phyloP scores from a whole-genome alignment of 345 rosid genomes.

The Firmiana major region DNA sequence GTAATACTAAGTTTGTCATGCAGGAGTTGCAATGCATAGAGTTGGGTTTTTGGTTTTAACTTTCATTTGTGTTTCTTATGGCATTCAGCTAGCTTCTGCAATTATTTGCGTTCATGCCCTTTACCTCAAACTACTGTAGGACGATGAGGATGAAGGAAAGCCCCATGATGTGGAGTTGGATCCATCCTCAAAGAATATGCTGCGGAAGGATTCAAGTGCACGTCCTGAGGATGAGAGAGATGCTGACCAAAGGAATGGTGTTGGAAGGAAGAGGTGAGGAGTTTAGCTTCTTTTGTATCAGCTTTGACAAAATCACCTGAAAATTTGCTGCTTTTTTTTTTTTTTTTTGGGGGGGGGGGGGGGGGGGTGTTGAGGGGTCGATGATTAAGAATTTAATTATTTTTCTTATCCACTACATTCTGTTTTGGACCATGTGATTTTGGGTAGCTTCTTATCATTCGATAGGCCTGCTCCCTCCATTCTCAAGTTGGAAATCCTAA shows the following conservation, averaged over 20 bases:
- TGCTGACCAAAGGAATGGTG: constrained; percentile 48
- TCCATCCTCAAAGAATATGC: constrained; percentile 29
- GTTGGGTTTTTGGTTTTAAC: constrained; percentile 61
- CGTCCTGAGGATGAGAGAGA: constrained; percentile 44
- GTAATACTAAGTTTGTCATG: constrained; percentile 76
- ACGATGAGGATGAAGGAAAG: constrained; percentile 52
- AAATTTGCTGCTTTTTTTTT: neutral
- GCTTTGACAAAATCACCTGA: neutral
- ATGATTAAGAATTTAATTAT: neutral
- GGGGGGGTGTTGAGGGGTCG: no score
- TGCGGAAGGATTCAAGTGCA: constrained; percentile 36
- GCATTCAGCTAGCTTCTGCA: constrained; percentile 97
- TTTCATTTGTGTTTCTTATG: constrained; percentile 65
- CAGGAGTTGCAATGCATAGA: constrained; percentile 45
- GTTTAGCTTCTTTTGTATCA: neutral
- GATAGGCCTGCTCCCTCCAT: neutral
- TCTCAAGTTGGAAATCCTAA: neutral
- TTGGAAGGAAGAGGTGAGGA: constrained; percentile 53
- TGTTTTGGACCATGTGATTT: neutral
- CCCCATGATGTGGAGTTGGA: constrained; percentile 41
- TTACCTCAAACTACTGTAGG: constrained; percentile 99
- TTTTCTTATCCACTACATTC: neutral
- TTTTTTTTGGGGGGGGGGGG: no score
- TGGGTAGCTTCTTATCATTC: neutral
- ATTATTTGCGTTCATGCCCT: constrained; percentile 99